phyloP scores from a whole-genome alignment of 768 basidiomycete species.

The Serendipita sp. region DNA sequence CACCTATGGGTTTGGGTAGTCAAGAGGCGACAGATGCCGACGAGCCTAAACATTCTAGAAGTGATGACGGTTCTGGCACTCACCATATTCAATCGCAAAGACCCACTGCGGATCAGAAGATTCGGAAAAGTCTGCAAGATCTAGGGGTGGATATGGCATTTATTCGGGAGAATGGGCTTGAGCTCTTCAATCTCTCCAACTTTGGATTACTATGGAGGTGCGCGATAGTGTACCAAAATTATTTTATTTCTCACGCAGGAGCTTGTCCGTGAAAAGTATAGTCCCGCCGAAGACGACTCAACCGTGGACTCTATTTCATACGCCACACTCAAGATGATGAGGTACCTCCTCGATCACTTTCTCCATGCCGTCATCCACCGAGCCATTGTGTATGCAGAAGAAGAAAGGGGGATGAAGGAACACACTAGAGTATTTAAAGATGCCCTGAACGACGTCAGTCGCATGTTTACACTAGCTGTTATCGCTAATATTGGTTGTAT shows the following conservation, averaged over 20 bases:
- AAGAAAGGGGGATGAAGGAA: conserved; percentile 41
- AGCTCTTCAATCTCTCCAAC: conserved; percentile 30
- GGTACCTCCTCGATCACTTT: conserved; percentile 34
- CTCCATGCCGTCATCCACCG: conserved; percentile 34
- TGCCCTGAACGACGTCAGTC: conserved; percentile 21
- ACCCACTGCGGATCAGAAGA: conserved; percentile 30
- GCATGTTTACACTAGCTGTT: too few species aligned
- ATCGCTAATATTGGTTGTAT: neutral
- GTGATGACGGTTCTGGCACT: conserved; percentile 6
- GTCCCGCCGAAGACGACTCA: conserved; percentile 17
- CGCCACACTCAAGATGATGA: conserved; percentile 32
- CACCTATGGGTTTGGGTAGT: conserved; percentile 1
- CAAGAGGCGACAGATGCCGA: neutral
- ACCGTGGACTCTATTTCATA: conserved; percentile 30
- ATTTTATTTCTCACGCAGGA: neutral
- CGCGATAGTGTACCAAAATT: conserved; percentile 15
- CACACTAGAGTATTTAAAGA: conserved; percentile 44
- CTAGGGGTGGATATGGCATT: conserved; percentile 31
- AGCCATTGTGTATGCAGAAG: conserved; percentile 39
- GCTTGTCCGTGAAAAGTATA: conserved; percentile 18
- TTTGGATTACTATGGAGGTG: conserved; percentile 29
- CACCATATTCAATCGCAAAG: conserved; percentile 21
- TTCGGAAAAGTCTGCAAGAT: conserved; percentile 27
- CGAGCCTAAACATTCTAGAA: neutral
- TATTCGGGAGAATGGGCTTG: conserved; percentile 30